Conservation (phyloP, 2,329 filamentous ascomycete genomes). For the Fusarium anguioides region DNA sequence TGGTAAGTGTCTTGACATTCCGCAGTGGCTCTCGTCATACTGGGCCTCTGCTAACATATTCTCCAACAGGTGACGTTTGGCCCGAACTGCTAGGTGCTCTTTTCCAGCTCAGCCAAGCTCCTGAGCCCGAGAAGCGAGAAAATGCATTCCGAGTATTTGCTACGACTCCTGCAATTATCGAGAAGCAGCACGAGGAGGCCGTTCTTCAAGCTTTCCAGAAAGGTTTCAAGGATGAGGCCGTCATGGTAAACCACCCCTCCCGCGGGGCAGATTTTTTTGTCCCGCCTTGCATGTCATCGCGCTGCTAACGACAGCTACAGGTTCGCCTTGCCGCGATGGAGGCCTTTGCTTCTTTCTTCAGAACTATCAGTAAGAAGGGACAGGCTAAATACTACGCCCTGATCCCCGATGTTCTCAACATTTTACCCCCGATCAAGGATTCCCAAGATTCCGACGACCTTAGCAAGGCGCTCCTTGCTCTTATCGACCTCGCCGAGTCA, state of each 20-base stretch:
- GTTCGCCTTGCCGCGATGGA: constrained; percentile 96
- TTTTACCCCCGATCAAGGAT: constrained; percentile 93
- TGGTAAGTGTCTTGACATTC: constrained; percentile 65
- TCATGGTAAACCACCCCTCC: constrained; percentile 67
- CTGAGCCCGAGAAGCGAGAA: constrained; percentile 85
- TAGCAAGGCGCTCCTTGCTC: constrained; percentile 86
- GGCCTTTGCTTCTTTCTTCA: constrained; percentile 96
- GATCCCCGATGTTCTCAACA: constrained; percentile 91
- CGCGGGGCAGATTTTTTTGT: constrained; percentile 13
- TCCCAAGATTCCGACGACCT: constrained; percentile 90
- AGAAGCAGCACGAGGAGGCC: constrained; percentile 93
- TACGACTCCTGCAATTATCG: constrained; percentile 93
- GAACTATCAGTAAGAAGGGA: constrained; percentile 86
- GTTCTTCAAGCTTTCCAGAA: constrained; percentile 89
- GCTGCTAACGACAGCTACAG: constrained; percentile 54
- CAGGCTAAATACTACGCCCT: constrained; percentile 89
- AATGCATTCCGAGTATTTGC: constrained; percentile 95
- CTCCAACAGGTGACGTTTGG: constrained; percentile 79
- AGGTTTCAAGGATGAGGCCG: constrained; percentile 90
- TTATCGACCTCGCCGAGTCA: constrained; percentile 95
- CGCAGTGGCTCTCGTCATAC: background rate
- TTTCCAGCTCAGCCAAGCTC: constrained; percentile 90
- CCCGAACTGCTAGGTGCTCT: constrained; percentile 86
- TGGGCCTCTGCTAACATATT: constrained; percentile 31
- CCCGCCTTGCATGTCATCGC: constrained; percentile 5